Percentiles rank a stretch among this genome's conserved stretches.
These are phyloP conservation scores for Mycena kentingensis DNA, from an alignment of 768 basidiomycete genomes.

Conservation along the genomic window DNA sequence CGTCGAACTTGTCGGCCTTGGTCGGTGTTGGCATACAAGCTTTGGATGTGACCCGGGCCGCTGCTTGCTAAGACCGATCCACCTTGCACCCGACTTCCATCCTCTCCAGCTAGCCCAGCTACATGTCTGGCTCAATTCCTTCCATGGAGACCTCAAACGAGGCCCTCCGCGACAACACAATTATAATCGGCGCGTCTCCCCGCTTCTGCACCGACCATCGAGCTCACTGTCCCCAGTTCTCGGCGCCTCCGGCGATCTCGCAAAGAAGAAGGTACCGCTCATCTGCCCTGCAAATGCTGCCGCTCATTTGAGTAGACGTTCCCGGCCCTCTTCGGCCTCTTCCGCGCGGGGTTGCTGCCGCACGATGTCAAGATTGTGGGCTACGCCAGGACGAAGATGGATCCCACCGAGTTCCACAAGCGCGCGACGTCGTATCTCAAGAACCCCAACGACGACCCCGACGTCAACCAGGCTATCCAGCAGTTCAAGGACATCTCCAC, in stretches of 20 bases:
- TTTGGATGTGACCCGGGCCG: too few species aligned
- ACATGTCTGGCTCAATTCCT: constrained; percentile 77
- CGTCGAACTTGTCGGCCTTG: constrained; percentile 39
- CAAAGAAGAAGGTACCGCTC: constrained; percentile 90
- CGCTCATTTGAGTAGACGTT: constrained; percentile 66
- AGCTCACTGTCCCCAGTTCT: constrained; percentile 56
- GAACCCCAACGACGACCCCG: constrained; percentile 61
- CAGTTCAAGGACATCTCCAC: constrained; percentile 81
- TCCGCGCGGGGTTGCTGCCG: constrained; percentile 77
- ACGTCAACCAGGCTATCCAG: constrained; percentile 63
- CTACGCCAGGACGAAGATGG: constrained; percentile 97
- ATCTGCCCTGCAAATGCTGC: constrained; percentile 6
- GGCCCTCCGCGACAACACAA: constrained; percentile 81
- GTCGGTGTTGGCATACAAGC: constrained; percentile 32
- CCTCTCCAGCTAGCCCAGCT: too few species aligned
- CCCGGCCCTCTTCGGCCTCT: constrained; percentile 92
- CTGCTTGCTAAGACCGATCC: too few species aligned
- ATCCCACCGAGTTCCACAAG: constrained; percentile 78
- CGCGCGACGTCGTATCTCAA: constrained; percentile 88
- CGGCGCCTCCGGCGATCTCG: constrained; percentile 95
- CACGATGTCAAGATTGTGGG: constrained; percentile 87
- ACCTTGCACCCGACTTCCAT: too few species aligned
- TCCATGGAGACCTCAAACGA: constrained; percentile 80
- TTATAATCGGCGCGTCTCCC: constrained; percentile 74
- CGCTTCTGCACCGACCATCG: constrained; percentile 14